phyloP scores from a whole-genome alignment of 495 filamentous ascomycete species.

The Elaphomyces granulatus region DNA sequence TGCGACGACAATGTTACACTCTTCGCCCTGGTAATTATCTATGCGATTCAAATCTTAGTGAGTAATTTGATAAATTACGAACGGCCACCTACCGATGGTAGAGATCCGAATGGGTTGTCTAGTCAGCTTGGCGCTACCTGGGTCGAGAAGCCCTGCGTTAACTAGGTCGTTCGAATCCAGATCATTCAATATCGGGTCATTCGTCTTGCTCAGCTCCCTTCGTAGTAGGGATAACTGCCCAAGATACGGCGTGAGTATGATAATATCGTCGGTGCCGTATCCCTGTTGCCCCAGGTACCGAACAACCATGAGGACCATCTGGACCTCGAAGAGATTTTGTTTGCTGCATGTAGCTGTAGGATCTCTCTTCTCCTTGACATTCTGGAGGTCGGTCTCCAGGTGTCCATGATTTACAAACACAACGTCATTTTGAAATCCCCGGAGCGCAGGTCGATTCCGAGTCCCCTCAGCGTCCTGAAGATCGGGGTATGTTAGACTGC shows the following conservation, averaged over 20 bases:
- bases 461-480: slow-evolving; percentile 46
- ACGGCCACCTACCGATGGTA: slow-evolving; percentile 41
- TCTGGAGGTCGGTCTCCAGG: slow-evolving; percentile 26
- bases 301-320: slow-evolving; percentile 53
- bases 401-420: slow-evolving; percentile 52
- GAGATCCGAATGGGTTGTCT: slow-evolving; percentile 45
- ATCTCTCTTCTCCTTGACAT: slow-evolving; percentile 38
- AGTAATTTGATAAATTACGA: neutral
- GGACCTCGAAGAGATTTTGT: slow-evolving; percentile 51
- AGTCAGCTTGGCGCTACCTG: slow-evolving; percentile 34
- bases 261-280: slow-evolving; percentile 50
- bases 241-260: slow-evolving; percentile 61
- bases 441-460: slow-evolving; percentile 28
- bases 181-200: slow-evolving; percentile 52
- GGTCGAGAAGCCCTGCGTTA: slow-evolving; percentile 45
- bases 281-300: slow-evolving; percentile 64
- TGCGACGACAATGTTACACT: slow-evolving; percentile 58
- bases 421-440: slow-evolving; percentile 46
- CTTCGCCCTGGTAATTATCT: slow-evolving; percentile 77
- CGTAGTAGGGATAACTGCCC: slow-evolving; percentile 51
- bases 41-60: slow-evolving; percentile 1
- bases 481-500: slow-evolving; percentile 47
- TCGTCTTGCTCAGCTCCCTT: slow-evolving; percentile 37
- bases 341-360: slow-evolving; percentile 35
- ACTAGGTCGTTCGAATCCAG: slow-evolving; percentile 54